A percentile compares a stretch with the other conserved stretches of the same genome.
phyloP scores from a whole-genome alignment of 176 grass and related monocot species.

The Aegilops tauschii region DNA sequence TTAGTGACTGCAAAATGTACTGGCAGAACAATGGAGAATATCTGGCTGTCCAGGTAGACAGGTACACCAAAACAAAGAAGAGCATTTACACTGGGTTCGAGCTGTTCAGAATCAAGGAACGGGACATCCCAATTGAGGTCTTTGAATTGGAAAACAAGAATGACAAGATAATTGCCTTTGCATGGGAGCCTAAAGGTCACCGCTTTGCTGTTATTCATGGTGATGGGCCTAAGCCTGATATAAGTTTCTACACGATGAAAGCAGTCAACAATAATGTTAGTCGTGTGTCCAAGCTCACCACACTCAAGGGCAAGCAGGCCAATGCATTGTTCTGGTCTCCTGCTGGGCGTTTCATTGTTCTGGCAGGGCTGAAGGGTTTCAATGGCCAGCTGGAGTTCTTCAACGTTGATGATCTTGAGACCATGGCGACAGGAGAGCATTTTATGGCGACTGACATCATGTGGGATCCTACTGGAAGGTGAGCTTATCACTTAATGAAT shows the following conservation, averaged over 20 bases:
- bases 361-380: conserved; percentile 87
- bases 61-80: conserved; percentile 89
- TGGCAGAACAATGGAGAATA: conserved; percentile 94
- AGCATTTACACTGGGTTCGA: conserved; percentile 92
- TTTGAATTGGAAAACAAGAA: conserved; percentile 94
- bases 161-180: conserved; percentile 93
- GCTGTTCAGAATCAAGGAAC: conserved; percentile 87
- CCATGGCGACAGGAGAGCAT: conserved; percentile 72
- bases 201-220: conserved; percentile 91
- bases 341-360: conserved; percentile 66
- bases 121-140: conserved; percentile 92
- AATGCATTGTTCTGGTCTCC: conserved; percentile 91
- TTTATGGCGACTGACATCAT: conserved; percentile 75
- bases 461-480: conserved; percentile 95
- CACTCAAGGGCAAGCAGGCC: conserved; percentile 82
- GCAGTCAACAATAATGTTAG: conserved; percentile 37
- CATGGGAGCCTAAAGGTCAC: conserved; percentile 94
- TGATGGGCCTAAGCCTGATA: conserved; percentile 47
- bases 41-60: conserved; percentile 87
- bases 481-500: not conserved
- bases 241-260: conserved; percentile 80
- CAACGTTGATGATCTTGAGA: conserved; percentile 91
- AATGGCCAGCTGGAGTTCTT: conserved; percentile 89
- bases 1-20: conserved; percentile 86
- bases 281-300: conserved; percentile 76